Percentiles rank a stretch among this genome's conserved stretches.
phyloP scores from a whole-genome alignment of 495 filamentous ascomycete species.

The Neurospora sp. region DNA sequence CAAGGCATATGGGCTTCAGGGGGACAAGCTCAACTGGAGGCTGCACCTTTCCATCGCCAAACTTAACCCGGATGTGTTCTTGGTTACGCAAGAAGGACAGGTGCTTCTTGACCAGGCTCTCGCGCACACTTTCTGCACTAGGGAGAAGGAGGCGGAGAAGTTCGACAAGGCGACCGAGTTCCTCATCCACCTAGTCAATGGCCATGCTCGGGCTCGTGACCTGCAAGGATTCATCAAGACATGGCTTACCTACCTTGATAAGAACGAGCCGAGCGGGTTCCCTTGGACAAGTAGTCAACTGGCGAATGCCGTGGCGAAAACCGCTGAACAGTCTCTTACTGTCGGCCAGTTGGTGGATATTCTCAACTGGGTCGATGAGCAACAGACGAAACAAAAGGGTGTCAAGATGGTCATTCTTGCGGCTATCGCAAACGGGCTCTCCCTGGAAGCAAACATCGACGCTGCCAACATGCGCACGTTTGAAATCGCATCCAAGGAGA shows the following conservation, averaged over 20 bases:
- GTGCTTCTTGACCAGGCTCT: slow-evolving; percentile 28
- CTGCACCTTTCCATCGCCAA: slow-evolving; percentile 51
- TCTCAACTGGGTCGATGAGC: slow-evolving; percentile 28
- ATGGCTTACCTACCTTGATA: slow-evolving; percentile 52
- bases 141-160: slow-evolving; percentile 2
- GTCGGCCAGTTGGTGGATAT: slow-evolving; percentile 36
- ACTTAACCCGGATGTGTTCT: slow-evolving; percentile 60
- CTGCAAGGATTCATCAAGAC: slow-evolving; percentile 53
- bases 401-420: slow-evolving; percentile 28
- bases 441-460: slow-evolving; percentile 33
- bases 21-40: slow-evolving; percentile 45
- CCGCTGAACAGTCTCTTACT: slow-evolving; percentile 36
- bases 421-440: slow-evolving; percentile 36
- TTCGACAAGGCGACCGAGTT: slow-evolving; percentile 20
- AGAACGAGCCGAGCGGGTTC: slow-evolving; percentile 24
- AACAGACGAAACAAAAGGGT: not conserved
- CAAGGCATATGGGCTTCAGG: slow-evolving; percentile 25
- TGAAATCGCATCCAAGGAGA: slow-evolving; percentile 6
- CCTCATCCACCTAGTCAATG: slow-evolving; percentile 48
- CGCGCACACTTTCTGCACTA: not conserved
- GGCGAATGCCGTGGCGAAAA: slow-evolving; percentile 29
- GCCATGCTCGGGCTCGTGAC: slow-evolving; percentile 55
- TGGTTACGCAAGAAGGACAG: slow-evolving; percentile 28
- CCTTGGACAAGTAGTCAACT: slow-evolving; percentile 54
- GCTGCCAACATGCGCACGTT: slow-evolving; percentile 22